Base-by-base conservation (phyloP, 768 basidiomycete species). In the Psilocybe sp. region DNA sequence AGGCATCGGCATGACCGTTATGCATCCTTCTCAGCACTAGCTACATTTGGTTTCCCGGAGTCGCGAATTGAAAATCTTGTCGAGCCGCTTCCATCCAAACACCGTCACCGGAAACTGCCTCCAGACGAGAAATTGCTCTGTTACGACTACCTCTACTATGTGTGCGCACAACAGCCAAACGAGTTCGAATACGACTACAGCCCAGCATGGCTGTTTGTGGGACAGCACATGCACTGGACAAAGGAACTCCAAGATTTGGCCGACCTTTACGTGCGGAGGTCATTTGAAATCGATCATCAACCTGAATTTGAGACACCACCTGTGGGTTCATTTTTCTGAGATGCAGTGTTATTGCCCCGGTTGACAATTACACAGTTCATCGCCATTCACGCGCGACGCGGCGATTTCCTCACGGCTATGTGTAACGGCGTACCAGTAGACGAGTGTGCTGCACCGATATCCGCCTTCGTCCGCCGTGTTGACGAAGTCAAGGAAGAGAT, bases 161-260 rank as follows among this genome's bases (percentile, higher is more conserved):
- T 73, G 19, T 74, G 64, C 49, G 70, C 76, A 1, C 68, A 75
- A 48, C 70, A 83, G 79, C 73, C 78, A 5, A 77, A 67, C 49
- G 81, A 83, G 58, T 78, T 75, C 58, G 78, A 79, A 41, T 72
- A 69, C 45, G 81, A 83, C 49, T 83, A 75, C 57, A 76, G 76
- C 49, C 81, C 81, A 15, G 79, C 75, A 14, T 85, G 82, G 82
- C 65, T 75, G 55, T 73, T 73, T 60, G 79, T 78, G 32, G 81
- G 79, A 14, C 67, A 72, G 52, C 61, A 81, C 55, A 69, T 82
- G 67, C 71, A 69, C 46, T 85, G 79, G 79, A 69, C 70, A 2
- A 62, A 69, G 7, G 56, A 54, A 18, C 58, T 85, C 10, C 63
- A 72, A 50, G 51, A 57, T 5, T 54, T 83, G 15, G 74, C 79